phyloP scores from a whole-genome alignment of 352 stramenopile species.

The Pythium grandisporangium region DNA sequence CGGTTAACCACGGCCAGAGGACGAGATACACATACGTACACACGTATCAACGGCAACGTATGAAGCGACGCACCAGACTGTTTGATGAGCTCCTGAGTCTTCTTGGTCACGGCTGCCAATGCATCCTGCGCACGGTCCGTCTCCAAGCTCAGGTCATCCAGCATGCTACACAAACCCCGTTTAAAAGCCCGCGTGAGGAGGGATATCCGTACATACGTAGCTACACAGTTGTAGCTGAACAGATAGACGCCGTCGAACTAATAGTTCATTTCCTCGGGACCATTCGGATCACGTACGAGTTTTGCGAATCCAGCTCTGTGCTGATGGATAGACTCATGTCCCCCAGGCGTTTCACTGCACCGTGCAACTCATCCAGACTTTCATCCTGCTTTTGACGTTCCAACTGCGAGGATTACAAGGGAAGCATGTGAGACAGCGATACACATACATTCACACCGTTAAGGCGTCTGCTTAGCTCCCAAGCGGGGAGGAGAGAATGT shows the following conservation, averaged over 20 bases:
- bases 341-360: slow-evolving; percentile 67
- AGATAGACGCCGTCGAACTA: not conserved
- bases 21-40: too few relatives aligned
- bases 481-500: not conserved
- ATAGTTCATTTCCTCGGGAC: not conserved
- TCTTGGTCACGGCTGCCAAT: slow-evolving; percentile 70
- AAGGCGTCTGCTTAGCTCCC: too few relatives aligned
- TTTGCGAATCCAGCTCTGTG: slow-evolving; percentile 75
- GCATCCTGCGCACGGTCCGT: slow-evolving; percentile 74
- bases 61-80: slow-evolving; percentile 36
- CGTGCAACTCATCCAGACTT: slow-evolving; percentile 68
- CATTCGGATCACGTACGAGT: slow-evolving; percentile 28
- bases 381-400: slow-evolving; percentile 82
- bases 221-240: too few relatives aligned
- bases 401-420: slow-evolving; percentile 10
- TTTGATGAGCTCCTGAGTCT: slow-evolving; percentile 81
- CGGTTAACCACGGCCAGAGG: too few relatives aligned
- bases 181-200: too few relatives aligned
- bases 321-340: slow-evolving; percentile 83
- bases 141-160: slow-evolving; percentile 77
- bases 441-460: too few relatives aligned
- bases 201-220: too few relatives aligned
- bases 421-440: not conserved
- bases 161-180: slow-evolving; percentile 38
- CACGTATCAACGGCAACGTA: too few relatives aligned